Evolutionary conservation across 805 yeast species (phyloP).

Genomic region (Candida pseudofarinosa): DNA sequence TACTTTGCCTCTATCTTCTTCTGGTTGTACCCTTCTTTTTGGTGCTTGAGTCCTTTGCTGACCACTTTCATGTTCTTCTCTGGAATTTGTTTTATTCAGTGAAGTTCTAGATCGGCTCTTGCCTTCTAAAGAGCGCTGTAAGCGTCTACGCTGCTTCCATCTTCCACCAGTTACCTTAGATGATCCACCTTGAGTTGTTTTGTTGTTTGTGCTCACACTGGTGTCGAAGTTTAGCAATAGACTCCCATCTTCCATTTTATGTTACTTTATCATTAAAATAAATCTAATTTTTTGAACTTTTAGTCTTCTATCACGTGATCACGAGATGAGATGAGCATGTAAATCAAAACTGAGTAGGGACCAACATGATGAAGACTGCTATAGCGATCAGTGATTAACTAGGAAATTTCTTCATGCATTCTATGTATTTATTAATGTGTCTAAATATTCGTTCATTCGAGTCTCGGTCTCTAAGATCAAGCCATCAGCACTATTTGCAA

Average conservation of each 20-base stretch:
- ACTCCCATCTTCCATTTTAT: conserved; percentile 55
- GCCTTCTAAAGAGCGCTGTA: conserved; percentile 49
- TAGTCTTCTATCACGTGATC: background rate
- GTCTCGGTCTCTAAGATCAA: conserved; percentile 17
- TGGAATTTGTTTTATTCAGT: conserved; percentile 16
- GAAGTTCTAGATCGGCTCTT: conserved; percentile 27
- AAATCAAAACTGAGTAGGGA: too few relatives aligned
- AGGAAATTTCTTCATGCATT: background rate
- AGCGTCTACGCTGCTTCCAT: conserved; percentile 77
- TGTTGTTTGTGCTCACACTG: conserved; percentile 14
- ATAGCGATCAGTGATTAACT: too few relatives aligned
- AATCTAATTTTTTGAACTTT: background rate
- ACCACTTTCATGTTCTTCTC: conserved; percentile 10
- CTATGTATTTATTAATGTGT: conserved; percentile 10
- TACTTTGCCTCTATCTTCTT: conserved; percentile 4
- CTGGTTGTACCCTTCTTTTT: conserved; percentile 8
- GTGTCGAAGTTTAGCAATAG: conserved; percentile 63
- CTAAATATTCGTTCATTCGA: conserved; percentile 23
- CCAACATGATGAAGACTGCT: too few relatives aligned
- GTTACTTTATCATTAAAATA: background rate
- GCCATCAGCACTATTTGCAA: conserved; percentile 14
- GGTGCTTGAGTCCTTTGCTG: background rate
- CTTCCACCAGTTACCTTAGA: conserved; percentile 62
- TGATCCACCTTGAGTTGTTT: conserved; percentile 14
- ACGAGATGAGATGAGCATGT: background rate